Conservation (phyloP, 495 filamentous ascomycete genomes). For the Penicillium manginii region DNA sequence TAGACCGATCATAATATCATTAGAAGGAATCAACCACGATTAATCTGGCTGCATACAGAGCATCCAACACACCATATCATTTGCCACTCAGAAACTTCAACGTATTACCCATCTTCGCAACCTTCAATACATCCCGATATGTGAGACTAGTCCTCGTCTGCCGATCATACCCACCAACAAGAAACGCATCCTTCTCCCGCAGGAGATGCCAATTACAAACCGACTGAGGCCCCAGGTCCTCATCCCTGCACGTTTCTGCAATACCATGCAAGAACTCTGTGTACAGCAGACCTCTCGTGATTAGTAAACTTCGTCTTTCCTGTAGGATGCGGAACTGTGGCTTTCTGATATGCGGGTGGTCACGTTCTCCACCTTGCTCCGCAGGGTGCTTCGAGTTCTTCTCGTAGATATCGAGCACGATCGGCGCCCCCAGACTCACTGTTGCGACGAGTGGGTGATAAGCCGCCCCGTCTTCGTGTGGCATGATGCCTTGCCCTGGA, state of each 20-base stretch:
- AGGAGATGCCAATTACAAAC: conserved; percentile 86
- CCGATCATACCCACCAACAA: conserved; percentile 58
- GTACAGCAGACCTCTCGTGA: conserved; percentile 72
- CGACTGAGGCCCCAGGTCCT: conserved; percentile 59
- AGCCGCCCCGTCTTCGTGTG: conserved; percentile 89
- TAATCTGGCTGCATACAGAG: background rate
- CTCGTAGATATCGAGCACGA: conserved; percentile 78
- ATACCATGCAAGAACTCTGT: conserved; percentile 79
- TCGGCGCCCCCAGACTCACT: conserved; percentile 75
- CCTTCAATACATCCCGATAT: conserved; percentile 89
- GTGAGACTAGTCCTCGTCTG: conserved; percentile 80
- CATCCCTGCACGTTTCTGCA: conserved; percentile 61
- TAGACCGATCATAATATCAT: background rate
- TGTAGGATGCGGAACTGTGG: conserved; percentile 76
- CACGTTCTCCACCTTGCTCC: conserved; percentile 1
- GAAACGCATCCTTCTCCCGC: conserved; percentile 60
- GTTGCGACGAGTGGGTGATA: conserved; percentile 90
- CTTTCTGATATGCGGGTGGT: background rate
- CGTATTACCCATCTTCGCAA: conserved; percentile 73
- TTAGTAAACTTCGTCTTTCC: conserved; percentile 80
- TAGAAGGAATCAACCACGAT: background rate
- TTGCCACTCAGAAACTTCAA: conserved; percentile 59
- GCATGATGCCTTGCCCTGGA: conserved; percentile 90
- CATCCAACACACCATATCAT: conserved; percentile 11
- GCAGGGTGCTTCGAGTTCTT: conserved; percentile 37